These are phyloP conservation scores for Paramecium sonneborni DNA, from an alignment of 73 alveolate species.

Conservation along the genomic window DNA sequence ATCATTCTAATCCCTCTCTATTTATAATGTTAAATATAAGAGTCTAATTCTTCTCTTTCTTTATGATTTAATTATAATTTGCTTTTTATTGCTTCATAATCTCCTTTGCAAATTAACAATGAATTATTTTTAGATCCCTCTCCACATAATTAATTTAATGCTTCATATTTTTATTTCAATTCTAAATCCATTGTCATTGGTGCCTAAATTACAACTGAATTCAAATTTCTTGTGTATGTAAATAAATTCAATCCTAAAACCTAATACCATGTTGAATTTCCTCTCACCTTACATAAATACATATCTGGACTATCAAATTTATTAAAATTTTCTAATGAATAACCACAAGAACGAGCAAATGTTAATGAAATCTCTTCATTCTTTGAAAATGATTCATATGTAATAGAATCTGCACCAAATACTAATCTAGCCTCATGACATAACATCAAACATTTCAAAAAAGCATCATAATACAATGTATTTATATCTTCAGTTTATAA, in stretches of 20 bases:
- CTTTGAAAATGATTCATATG: conserved; percentile 51
- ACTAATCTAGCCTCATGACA: conserved; percentile 51
- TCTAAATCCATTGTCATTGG: background rate
- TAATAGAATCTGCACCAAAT: background rate
- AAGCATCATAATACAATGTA: conserved; percentile 22
- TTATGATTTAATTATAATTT: conserved; percentile 12
- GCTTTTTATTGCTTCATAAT: conserved; percentile 29
- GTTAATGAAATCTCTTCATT: conserved; percentile 30
- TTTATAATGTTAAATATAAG: background rate
- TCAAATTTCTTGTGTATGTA: background rate
- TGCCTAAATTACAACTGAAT: conserved; percentile 22
- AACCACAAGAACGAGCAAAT: conserved; percentile 53
- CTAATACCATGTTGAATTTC: background rate
- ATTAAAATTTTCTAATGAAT: conserved; percentile 35
- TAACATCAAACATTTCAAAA: conserved; percentile 43
- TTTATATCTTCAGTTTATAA: background rate
- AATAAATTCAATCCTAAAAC: conserved; percentile 8
- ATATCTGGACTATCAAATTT: conserved; percentile 50
- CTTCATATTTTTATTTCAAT: background rate
- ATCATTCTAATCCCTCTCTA: conserved; percentile 51
- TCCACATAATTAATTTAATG: conserved; percentile 6
- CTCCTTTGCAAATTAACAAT: conserved; percentile 40
- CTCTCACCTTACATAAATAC: conserved; percentile 50
- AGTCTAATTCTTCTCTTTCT: conserved; percentile 48
- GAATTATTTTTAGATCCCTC: conserved; percentile 34